Evolutionary conservation across 768 basidiomycete species (phyloP).

Genomic region (Dictyophora rubrovolvata): DNA sequence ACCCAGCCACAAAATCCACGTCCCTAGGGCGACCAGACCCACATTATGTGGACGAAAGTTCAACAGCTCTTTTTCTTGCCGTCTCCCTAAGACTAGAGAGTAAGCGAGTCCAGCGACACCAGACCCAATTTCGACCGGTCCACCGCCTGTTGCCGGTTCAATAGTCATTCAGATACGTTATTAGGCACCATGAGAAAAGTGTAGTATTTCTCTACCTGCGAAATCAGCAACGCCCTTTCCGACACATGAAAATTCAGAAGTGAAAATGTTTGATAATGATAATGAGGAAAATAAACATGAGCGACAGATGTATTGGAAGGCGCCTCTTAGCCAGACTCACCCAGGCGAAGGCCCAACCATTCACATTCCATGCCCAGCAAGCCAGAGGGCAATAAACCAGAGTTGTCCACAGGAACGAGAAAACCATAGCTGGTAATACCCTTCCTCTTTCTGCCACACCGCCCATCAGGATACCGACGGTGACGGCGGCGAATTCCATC

Average conservation of each 20-base stretch:
- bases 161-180: slow-evolving; percentile 7
- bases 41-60: slow-evolving; percentile 89
- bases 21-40: slow-evolving; percentile 72
- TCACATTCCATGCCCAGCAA: slow-evolving; percentile 71
- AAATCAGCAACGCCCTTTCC: slow-evolving; percentile 80
- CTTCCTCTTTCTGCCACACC: slow-evolving; percentile 71
- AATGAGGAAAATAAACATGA: not conserved
- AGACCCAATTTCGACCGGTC: slow-evolving; percentile 80
- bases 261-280: slow-evolving; percentile 23
- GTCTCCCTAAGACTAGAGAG: slow-evolving; percentile 77
- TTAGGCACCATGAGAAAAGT: slow-evolving; percentile 11
- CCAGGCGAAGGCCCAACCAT: slow-evolving; percentile 80
- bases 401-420: slow-evolving; percentile 79
- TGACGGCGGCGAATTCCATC: slow-evolving; percentile 80
- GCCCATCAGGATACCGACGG: slow-evolving; percentile 65
- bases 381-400: slow-evolving; percentile 83
- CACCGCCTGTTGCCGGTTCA: slow-evolving; percentile 45
- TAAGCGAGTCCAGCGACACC: slow-evolving; percentile 81
- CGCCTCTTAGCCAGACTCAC: not conserved
- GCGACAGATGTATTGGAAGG: slow-evolving; percentile 7
- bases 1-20: slow-evolving; percentile 80
- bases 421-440: slow-evolving; percentile 69
- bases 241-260: too few relatives aligned
- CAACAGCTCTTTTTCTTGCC: slow-evolving; percentile 58
- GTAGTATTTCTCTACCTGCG: slow-evolving; percentile 45